Evolutionary conservation across 2,329 filamentous ascomycete genomes (phyloP).

Genomic region (Paraphaeosphaeria minitans): DNA sequence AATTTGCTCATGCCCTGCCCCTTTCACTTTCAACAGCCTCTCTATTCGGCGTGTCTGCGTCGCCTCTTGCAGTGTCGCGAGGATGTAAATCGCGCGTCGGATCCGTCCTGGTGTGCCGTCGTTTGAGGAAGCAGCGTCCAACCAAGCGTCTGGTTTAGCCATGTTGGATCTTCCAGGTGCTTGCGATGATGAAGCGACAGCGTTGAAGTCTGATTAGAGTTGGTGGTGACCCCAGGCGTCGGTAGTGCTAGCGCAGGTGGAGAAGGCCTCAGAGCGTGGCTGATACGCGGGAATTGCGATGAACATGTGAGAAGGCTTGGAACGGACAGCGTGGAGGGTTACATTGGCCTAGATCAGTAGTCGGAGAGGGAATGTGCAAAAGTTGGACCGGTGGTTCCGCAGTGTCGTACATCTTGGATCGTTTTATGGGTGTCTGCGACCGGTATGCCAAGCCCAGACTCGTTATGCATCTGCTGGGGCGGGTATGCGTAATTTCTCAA

Average conservation of each 20-base stretch:
- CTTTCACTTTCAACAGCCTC: neutral
- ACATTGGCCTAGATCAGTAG: neutral
- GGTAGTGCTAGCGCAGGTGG: conserved; percentile 8
- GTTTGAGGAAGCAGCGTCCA: neutral
- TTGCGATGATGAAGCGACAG: neutral
- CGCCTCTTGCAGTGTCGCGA: too few species aligned
- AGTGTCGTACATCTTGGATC: neutral
- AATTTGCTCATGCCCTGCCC: neutral
- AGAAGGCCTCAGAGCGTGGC: conserved; percentile 2
- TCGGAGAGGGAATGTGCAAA: neutral
- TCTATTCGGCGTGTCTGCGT: neutral
- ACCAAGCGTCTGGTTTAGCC: neutral
- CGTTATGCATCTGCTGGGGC: neutral
- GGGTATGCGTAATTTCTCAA: neutral
- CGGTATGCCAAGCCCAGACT: neutral
- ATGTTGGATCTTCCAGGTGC: neutral
- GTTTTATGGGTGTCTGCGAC: neutral
- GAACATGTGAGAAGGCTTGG: neutral
- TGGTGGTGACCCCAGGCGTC: neutral
- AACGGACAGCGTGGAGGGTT: neutral
- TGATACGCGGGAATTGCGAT: neutral
- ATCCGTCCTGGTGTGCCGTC: neutral
- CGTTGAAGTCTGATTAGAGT: conserved; percentile 10
- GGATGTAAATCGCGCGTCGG: neutral
- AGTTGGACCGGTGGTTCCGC: neutral